These are phyloP conservation scores for Leishmania gerbilli DNA, from an alignment of 208 protist species.

Conservation along the genomic window DNA sequence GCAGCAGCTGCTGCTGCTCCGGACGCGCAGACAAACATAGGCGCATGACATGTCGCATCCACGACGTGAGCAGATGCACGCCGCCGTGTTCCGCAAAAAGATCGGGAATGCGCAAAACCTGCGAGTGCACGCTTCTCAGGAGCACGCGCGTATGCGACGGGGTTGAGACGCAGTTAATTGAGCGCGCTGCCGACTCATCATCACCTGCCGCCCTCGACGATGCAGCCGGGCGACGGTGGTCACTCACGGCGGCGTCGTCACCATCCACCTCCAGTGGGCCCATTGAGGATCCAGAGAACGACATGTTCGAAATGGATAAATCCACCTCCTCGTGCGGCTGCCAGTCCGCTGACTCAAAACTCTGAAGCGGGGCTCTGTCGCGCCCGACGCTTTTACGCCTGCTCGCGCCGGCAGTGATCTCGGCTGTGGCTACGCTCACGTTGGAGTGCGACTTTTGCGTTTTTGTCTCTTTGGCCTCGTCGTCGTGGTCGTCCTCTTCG, in stretches of 20 bases:
- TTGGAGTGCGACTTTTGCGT: background rate
- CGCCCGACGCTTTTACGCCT: background rate
- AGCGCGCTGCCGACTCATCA: background rate
- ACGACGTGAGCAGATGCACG: constrained; percentile 19
- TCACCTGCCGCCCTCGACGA: background rate
- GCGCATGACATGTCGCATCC: constrained; percentile 25
- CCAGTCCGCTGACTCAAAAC: background rate
- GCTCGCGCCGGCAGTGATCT: background rate
- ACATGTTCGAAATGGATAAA: constrained; percentile 1
- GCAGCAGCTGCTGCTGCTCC: background rate
- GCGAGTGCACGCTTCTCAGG: constrained; percentile 18
- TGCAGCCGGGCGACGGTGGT: background rate
- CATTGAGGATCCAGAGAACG: constrained; percentile 28
- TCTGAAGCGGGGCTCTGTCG: background rate
- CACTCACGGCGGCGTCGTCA: background rate
- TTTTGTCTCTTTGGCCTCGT: background rate
- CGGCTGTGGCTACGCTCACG: background rate
- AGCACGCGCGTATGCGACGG: background rate
- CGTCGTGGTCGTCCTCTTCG: background rate
- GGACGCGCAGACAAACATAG: constrained; percentile 13
- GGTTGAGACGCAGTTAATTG: background rate
- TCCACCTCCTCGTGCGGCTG: background rate
- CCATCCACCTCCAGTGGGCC: constrained; percentile 4
- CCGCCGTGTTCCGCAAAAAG: constrained; percentile 30
- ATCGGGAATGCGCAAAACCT: constrained; percentile 22